These are phyloP conservation scores for Tilletia walkeri DNA, from an alignment of 1,284 basidiomycete species.

Conservation along the genomic window DNA sequence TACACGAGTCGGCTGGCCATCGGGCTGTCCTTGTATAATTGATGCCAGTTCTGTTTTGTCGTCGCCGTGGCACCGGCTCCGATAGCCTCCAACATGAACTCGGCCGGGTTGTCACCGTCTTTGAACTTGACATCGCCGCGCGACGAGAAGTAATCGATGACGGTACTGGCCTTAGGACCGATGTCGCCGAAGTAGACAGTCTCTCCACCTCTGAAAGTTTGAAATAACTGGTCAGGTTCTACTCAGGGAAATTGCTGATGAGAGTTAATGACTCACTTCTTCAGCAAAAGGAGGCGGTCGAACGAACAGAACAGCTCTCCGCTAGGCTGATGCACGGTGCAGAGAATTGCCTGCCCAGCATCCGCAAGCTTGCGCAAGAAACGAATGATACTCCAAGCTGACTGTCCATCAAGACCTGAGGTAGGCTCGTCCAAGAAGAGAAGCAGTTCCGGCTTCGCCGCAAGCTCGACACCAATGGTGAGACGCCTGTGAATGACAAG, in stretches of 20 bases:
- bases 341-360: constrained; percentile 36
- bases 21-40: constrained; percentile 37
- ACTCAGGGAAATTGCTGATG: background rate
- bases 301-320: constrained; percentile 35
- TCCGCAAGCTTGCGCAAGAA: constrained; percentile 38
- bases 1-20: constrained; percentile 29
- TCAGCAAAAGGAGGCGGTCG: constrained; percentile 31
- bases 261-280: constrained; percentile 1
- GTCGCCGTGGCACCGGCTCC: constrained; percentile 46
- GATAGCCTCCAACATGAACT: constrained; percentile 40
- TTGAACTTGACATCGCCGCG: constrained; percentile 22
- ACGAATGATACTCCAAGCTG: constrained; percentile 33
- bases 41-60: constrained; percentile 47
- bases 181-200: constrained; percentile 33
- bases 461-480: constrained; percentile 22
- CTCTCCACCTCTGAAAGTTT: constrained; percentile 27
- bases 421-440: constrained; percentile 60
- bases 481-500: constrained; percentile 10
- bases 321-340: constrained; percentile 40
- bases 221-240: background rate
- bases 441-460: constrained; percentile 32
- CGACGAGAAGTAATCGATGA: constrained; percentile 32
- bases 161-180: constrained; percentile 26
- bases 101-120: constrained; percentile 59
- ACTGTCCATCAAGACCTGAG: constrained; percentile 33